A percentile compares a stretch with the other conserved stretches of the same genome.
phyloP scores from a whole-genome alignment of 2,329 filamentous ascomycete species.

The Colletotrichum noveboracense region DNA sequence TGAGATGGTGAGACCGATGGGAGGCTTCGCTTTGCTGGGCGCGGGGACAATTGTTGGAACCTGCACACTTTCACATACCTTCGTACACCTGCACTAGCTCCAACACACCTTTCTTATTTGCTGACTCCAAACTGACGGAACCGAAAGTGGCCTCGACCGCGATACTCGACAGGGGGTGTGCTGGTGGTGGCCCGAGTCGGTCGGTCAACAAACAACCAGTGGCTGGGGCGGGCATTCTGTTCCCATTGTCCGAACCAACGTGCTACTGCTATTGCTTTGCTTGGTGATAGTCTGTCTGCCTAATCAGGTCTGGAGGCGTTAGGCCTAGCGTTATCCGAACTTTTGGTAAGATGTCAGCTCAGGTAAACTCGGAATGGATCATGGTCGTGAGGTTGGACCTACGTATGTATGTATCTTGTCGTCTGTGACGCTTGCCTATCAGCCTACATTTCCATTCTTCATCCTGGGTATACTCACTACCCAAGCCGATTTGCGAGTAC shows the following conservation, averaged over 20 bases:
- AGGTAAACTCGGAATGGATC: not conserved
- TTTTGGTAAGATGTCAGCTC: not conserved
- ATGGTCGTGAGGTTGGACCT: not conserved
- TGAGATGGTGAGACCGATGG: not conserved
- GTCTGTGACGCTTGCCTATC: not conserved
- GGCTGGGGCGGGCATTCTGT: not conserved
- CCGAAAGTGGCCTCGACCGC: not conserved
- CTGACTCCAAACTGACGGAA: not conserved
- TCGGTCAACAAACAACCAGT: slow-evolving; percentile 1
- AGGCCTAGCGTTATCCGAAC: not conserved
- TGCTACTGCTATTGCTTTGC: not conserved
- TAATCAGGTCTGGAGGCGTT: not conserved
- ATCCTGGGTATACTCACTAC: not conserved
- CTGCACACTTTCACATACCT: not conserved
- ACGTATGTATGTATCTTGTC: not conserved
- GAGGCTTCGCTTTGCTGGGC: not conserved
- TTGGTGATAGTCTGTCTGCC: not conserved
- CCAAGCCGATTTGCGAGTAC: not conserved
- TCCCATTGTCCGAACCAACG: not conserved
- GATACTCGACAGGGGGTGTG: not conserved
- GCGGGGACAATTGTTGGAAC: not conserved
- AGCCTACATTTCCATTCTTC: not conserved
- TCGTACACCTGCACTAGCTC: not conserved
- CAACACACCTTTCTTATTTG: not conserved
- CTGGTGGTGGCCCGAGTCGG: not conserved